phyloP scores from a whole-genome alignment of 2,329 filamentous ascomycete genomes.

The Cladophialophora carrionii region DNA sequence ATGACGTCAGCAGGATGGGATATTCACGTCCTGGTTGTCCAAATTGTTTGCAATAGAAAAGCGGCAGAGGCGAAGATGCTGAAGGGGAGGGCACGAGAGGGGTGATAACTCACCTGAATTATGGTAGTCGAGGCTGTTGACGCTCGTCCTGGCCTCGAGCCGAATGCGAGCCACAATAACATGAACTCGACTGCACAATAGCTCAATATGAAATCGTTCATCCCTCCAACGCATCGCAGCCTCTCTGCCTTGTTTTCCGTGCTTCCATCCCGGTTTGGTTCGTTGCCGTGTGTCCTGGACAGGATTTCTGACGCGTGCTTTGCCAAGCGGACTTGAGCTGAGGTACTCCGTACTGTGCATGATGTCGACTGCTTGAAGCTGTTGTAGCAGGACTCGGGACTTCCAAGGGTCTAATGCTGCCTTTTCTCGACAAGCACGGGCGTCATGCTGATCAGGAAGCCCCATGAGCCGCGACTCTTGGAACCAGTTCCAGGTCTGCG shows the following conservation, averaged over 20 bases:
- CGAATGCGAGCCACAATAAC: not conserved
- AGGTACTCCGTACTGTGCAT: not conserved
- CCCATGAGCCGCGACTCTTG: not conserved
- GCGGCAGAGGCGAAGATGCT: not conserved
- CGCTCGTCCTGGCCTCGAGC: not conserved
- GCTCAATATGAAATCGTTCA: slow-evolving; percentile 28
- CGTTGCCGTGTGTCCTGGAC: not conserved
- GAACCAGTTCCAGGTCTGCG: no score
- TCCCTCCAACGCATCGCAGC: slow-evolving; percentile 6
- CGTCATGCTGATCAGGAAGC: not conserved
- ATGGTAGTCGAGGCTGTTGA: slow-evolving; percentile 15
- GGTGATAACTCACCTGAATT: slow-evolving; percentile 3
- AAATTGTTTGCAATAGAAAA: slow-evolving; percentile 29
- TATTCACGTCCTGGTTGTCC: not conserved
- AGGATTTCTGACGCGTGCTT: not conserved
- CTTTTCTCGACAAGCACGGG: not conserved
- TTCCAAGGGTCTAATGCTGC: not conserved
- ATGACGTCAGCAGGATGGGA: slow-evolving; percentile 5
- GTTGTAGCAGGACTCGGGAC: not conserved
- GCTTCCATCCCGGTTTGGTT: not conserved
- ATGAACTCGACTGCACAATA: slow-evolving; percentile 22
- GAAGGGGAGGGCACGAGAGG: slow-evolving; percentile 3
- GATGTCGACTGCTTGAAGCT: not conserved
- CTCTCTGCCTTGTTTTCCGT: slow-evolving; percentile 3
- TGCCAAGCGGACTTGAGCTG: not conserved